Percentiles rank a stretch among this genome's conserved stretches.
phyloP scores from a whole-genome alignment of 805 yeast species.

The Debaryomyces tyrocola region DNA sequence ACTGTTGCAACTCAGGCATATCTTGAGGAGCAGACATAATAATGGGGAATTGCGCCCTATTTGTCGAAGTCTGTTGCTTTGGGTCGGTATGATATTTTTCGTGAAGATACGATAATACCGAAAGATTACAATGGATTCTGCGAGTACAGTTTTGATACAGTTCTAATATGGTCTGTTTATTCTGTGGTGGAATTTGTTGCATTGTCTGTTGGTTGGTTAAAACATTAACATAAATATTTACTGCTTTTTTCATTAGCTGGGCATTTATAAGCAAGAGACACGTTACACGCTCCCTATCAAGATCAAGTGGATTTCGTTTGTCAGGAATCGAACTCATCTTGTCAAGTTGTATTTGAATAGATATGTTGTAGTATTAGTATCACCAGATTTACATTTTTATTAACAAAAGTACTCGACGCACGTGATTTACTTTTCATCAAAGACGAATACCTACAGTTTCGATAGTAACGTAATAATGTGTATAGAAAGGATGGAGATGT shows the following conservation, averaged over 20 bases:
- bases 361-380: too few relatives aligned
- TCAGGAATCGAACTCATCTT: conserved; percentile 2
- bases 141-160: conserved; percentile 41
- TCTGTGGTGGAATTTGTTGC: conserved; percentile 31
- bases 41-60: conserved; percentile 43
- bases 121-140: conserved; percentile 42
- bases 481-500: not conserved
- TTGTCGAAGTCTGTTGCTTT: conserved; percentile 21
- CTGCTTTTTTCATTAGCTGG: conserved; percentile 41
- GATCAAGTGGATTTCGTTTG: conserved; percentile 13
- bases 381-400: too few relatives aligned
- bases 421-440: too few relatives aligned
- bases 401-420: too few relatives aligned
- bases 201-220: conserved; percentile 36
- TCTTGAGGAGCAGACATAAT: conserved; percentile 56
- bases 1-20: conserved; percentile 50
- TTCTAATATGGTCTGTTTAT: conserved; percentile 30
- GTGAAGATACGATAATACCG: conserved; percentile 38
- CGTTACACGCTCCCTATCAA: conserved; percentile 43
- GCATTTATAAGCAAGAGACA: conserved; percentile 43
- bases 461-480: not conserved
- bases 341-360: not conserved
- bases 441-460: too few relatives aligned
- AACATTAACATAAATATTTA: conserved; percentile 33
- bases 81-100: conserved; percentile 37